A percentile compares a stretch with the other conserved stretches of the same genome.
Evolutionary conservation across 148 eudicot species (phyloP).

Genomic region (Salicornia ramosissima): DNA sequence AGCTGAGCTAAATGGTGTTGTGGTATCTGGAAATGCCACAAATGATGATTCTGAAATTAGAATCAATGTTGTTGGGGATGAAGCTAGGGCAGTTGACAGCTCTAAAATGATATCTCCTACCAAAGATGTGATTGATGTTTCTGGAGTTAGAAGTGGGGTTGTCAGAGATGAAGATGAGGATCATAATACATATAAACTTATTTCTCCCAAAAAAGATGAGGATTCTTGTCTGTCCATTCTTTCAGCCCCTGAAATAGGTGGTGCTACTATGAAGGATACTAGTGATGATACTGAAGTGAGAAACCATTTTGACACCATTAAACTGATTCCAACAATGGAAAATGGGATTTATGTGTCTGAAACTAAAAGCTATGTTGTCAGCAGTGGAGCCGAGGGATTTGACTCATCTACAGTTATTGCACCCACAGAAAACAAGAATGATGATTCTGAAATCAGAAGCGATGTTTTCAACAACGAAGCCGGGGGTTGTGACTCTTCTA

Average conservation of each 20-base stretch:
- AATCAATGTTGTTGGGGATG: neutral
- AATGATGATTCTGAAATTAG: conserved; percentile 16
- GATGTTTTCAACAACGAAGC: conserved; percentile 11
- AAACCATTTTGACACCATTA: neutral
- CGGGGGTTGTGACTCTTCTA: conserved; percentile 13
- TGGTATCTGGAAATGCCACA: conserved; percentile 21
- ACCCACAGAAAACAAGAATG: conserved; percentile 20
- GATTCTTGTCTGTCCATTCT: neutral
- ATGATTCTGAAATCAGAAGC: conserved; percentile 7
- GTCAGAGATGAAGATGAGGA: conserved; percentile 7
- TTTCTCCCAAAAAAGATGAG: neutral
- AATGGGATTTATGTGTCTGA: neutral
- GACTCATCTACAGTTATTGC: conserved; percentile 13
- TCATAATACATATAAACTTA: neutral
- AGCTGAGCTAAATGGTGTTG: conserved; percentile 11
- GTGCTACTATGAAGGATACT: neutral
- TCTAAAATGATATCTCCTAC: neutral
- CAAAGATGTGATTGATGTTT: conserved; percentile 1
- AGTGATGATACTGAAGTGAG: conserved; percentile 11
- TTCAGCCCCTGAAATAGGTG: neutral
- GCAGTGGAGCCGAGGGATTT: conserved; percentile 15
- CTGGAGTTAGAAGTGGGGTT: conserved; percentile 5
- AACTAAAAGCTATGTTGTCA: neutral
- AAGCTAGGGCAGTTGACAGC: conserved; percentile 12
- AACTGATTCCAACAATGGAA: neutral